phyloP scores from a whole-genome alignment of 2,329 filamentous ascomycete species.

The Raffaelea ambrosiae region DNA sequence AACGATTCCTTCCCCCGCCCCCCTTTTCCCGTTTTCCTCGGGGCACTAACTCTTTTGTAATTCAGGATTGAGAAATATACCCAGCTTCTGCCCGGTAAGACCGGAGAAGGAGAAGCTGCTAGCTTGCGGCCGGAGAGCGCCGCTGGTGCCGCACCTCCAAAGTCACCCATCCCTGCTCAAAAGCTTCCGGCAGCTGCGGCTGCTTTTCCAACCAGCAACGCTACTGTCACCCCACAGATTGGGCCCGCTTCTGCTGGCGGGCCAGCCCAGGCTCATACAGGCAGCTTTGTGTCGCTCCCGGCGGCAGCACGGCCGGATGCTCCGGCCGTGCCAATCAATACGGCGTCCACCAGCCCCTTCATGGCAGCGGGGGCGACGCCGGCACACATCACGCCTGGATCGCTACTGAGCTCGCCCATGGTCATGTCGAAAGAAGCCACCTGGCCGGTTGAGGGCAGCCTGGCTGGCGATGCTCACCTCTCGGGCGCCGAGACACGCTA shows the following conservation, averaged over 20 bases:
- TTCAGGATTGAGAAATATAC: slow-evolving; percentile 38
- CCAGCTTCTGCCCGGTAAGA: slow-evolving; percentile 7
- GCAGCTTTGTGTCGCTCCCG: slow-evolving; percentile 7
- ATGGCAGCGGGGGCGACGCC: slow-evolving; percentile 7
- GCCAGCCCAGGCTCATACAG: not conserved
- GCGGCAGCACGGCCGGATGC: not conserved
- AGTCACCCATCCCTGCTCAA: slow-evolving; percentile 1
- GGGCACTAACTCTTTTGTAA: not conserved
- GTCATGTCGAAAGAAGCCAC: slow-evolving; percentile 19
- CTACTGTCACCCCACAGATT: not conserved
- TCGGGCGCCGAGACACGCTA: slow-evolving; percentile 58
- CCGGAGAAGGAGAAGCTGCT: slow-evolving; percentile 5
- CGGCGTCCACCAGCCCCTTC: slow-evolving; percentile 9
- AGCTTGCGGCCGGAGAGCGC: not conserved
- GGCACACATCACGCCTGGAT: not conserved
- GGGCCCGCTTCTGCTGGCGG: not conserved
- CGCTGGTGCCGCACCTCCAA: not conserved
- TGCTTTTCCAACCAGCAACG: not conserved
- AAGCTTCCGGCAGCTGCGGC: slow-evolving; percentile 3
- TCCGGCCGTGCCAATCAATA: not conserved
- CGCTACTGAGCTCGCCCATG: slow-evolving; percentile 4
- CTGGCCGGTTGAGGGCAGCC: slow-evolving; percentile 22
- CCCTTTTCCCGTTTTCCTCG: not conserved
- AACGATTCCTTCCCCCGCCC: not conserved
- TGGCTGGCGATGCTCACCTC: slow-evolving; percentile 31